Evolutionary conservation across 768 basidiomycete species (phyloP).

Genomic region (Pisolithus marmoratus): DNA sequence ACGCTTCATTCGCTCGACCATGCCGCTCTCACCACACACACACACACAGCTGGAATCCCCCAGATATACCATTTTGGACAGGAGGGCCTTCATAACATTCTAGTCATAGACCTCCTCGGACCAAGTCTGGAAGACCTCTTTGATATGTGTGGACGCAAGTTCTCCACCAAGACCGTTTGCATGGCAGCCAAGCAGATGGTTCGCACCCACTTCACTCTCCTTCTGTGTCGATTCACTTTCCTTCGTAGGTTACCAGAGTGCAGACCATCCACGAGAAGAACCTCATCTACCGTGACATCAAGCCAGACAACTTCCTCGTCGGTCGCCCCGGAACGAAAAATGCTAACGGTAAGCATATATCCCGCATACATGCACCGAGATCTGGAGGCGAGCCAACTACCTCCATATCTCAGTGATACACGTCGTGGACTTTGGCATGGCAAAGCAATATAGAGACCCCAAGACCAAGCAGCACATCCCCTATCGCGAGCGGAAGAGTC

Average conservation of each 20-base stretch:
- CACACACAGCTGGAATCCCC: conserved; percentile 81
- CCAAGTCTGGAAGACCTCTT: conserved; percentile 97
- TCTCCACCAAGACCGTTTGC: conserved; percentile 96
- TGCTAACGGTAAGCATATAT: conserved; percentile 54
- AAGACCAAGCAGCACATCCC: conserved; percentile 99
- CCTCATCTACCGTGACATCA: conserved; percentile 98
- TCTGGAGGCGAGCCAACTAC: background rate
- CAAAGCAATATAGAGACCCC: conserved; percentile 98
- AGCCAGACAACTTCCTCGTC: conserved; percentile 98
- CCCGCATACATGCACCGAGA: background rate
- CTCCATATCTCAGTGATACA: conserved; percentile 58
- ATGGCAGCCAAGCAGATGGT: conserved; percentile 99
- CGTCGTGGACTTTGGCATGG: conserved; percentile 99
- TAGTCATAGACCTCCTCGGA: conserved; percentile 96
- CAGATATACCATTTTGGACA: conserved; percentile 99
- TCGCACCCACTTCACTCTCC: conserved; percentile 15
- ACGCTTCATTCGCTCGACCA: background rate
- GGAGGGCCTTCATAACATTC: conserved; percentile 96
- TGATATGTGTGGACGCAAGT: conserved; percentile 98
- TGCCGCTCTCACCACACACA: conserved; percentile 9
- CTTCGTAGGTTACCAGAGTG: conserved; percentile 76
- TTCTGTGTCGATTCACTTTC: conserved; percentile 5
- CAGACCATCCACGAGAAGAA: conserved; percentile 99
- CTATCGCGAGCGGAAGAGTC: conserved; percentile 95
- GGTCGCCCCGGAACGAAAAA: conserved; percentile 90